These are phyloP conservation scores for Warburgia ugandensis DNA, from an alignment of 164 flowering plant species.

Conservation along the genomic window DNA sequence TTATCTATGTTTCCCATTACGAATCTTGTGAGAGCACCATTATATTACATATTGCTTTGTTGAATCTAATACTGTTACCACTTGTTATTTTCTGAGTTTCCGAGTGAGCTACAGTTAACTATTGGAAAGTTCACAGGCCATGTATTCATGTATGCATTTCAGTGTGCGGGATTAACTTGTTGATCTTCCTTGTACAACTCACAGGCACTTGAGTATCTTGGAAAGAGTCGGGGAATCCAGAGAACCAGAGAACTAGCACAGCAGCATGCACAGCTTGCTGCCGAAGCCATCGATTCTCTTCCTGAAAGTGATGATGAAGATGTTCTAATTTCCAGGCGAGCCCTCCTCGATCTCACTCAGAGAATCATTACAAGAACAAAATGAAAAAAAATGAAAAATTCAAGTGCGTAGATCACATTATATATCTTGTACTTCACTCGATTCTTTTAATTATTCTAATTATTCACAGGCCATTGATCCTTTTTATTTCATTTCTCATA, in stretches of 20 bases:
- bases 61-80: too few species aligned
- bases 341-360: constrained; percentile 72
- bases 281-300: constrained; percentile 64
- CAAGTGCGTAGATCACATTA: too few species aligned
- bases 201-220: constrained; percentile 85
- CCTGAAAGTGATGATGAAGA: constrained; percentile 74
- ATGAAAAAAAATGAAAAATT: too few species aligned
- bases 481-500: too few species aligned
- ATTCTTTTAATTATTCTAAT: too few species aligned
- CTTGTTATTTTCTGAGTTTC: too few species aligned
- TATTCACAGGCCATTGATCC: too few species aligned
- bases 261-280: constrained; percentile 77
- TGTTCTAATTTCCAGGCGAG: constrained; percentile 62
- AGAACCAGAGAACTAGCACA: constrained; percentile 66
- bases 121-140: not conserved
- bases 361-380: constrained; percentile 77
- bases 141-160: not conserved
- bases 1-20: not conserved
- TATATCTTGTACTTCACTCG: too few species aligned
- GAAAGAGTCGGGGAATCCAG: constrained; percentile 75
- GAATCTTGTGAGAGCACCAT: not conserved
- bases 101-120: too few species aligned
- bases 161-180: not conserved
- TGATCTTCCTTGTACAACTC: not conserved
- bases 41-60: too few species aligned